Conservation (phyloP, 2,329 filamentous ascomycete species). For the Ophiognomonia clavigignenti-juglandacearum region DNA sequence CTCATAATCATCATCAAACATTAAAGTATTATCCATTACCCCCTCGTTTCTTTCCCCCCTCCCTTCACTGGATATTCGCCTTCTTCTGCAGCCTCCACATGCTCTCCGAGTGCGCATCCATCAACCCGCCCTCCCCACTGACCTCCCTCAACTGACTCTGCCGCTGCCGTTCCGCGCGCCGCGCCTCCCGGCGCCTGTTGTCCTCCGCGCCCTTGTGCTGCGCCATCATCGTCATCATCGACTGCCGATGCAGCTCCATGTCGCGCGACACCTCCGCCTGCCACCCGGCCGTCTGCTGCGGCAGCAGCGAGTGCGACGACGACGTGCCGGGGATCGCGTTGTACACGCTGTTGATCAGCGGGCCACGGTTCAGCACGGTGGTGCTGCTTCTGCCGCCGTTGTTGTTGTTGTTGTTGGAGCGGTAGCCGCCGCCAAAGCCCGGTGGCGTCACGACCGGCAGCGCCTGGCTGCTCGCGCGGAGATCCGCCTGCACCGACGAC, state of each 20-base stretch:
- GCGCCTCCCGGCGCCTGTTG: constrained; percentile 53
- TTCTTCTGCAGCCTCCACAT: constrained; percentile 70
- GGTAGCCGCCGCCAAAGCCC: neutral
- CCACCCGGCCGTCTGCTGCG: constrained; percentile 23
- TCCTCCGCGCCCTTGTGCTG: constrained; percentile 62
- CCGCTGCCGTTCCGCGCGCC: constrained; percentile 51
- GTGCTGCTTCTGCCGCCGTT: constrained; percentile 21
- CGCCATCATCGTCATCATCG: constrained; percentile 45
- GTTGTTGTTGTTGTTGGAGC: constrained; percentile 3
- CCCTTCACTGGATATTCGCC: constrained; percentile 22
- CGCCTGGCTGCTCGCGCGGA: constrained; percentile 33
- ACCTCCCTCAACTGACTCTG: constrained; percentile 64
- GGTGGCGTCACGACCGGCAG: neutral
- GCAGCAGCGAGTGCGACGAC: constrained; percentile 16
- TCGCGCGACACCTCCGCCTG: constrained; percentile 39
- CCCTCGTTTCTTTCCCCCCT: neutral
- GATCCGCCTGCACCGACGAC: constrained; percentile 58
- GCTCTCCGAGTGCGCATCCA: constrained; percentile 72
- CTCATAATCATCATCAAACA: constrained; percentile 10
- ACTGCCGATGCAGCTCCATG: constrained; percentile 49
- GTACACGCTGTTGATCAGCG: constrained; percentile 15
- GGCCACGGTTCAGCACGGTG: neutral
- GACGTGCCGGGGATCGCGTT: constrained; percentile 13
- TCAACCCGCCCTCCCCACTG: constrained; percentile 69
- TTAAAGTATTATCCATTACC: constrained; percentile 2